phyloP scores from a whole-genome alignment of 805 yeast species.

The Yamadazyma olivae region DNA sequence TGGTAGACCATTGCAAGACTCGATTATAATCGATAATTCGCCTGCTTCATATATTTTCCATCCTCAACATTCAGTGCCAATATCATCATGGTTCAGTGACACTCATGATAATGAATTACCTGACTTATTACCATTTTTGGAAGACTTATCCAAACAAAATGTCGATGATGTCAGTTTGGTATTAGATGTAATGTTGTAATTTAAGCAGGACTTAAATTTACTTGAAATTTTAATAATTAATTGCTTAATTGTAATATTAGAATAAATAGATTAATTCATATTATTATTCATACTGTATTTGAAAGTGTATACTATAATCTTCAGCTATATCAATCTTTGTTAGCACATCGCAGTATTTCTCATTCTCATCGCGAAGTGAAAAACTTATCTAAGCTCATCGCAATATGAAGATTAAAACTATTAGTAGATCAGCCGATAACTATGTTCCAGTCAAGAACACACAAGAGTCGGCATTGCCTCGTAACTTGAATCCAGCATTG shows the following conservation, averaged over 20 bases:
- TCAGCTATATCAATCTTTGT: too few species aligned
- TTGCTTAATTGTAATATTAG: conserved; percentile 1
- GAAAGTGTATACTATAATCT: too few species aligned
- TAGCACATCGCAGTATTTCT: not conserved
- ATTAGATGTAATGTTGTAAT: conserved; percentile 60
- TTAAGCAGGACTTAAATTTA: conserved; percentile 14
- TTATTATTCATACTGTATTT: not conserved
- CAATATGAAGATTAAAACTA: conserved; percentile 86
- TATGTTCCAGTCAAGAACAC: conserved; percentile 91
- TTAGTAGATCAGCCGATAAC: conserved; percentile 84
- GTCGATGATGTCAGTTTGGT: conserved; percentile 87
- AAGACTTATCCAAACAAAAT: conserved; percentile 68
- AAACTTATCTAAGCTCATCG: conserved; percentile 1
- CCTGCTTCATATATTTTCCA: conserved; percentile 98
- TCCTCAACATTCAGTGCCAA: conserved; percentile 97
- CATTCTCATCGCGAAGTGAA: not conserved
- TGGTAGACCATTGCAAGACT: conserved; percentile 84
- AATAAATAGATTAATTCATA: not conserved
- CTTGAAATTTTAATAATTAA: not conserved
- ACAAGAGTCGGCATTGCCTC: conserved; percentile 81
- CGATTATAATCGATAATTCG: conserved; percentile 92
- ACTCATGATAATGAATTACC: conserved; percentile 93
- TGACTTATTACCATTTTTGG: conserved; percentile 86
- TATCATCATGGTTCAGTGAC: conserved; percentile 97
- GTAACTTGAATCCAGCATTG: conserved; percentile 88